Base-by-base conservation (phyloP, 1,284 basidiomycete species). In the Thecaphora thlaspeos region DNA sequence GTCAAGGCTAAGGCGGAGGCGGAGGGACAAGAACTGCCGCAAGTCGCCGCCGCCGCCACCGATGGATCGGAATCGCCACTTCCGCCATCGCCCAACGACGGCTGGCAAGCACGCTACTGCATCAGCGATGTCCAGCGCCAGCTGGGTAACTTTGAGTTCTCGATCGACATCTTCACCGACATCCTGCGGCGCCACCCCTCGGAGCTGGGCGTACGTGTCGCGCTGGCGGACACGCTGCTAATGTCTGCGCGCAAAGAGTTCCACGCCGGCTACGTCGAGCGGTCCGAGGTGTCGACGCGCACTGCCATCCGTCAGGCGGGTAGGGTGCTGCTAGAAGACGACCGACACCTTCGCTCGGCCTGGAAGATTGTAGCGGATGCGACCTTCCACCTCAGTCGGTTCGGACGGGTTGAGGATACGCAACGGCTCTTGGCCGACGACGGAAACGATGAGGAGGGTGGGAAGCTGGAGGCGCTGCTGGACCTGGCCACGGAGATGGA, bases 341-440 rank as follows among this genome's bases (percentile, higher is more conserved):
- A 83, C 22, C 18, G 46, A 26, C 54, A 55, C 24, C 44, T 72
- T 19, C 55, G 66, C 19, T 63, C 68, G 21, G 86, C 84, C 0
- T 97, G 94, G 93, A 98, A 97, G 79, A 81, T 86, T 3, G 82
- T 87, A 11, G 88, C 85, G 0, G 94, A 98, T 77, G 86, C 88
- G 1, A 79, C 89, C 2, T 86, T 86, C 26, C 67, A 70, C 14
- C 71, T 80, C 18, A 53, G 51, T 48, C 58, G 55, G 41, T 54
- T 73, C 18, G 58, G 59, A 4, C 51, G 48, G 3, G 40, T 58
- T 10, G 43, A 40, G 15, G 38, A 47, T 11, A 28, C 46, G 22
- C 42, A 39, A 0, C n/a, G 57, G n/a, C 19, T 50, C 19, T n/a
- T 48, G 11, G n/a, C 18, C 2, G 48, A 37, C 19, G 18, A 2